phyloP scores from a whole-genome alignment of 495 filamentous ascomycete genomes.

The Neurospora sp. region DNA sequence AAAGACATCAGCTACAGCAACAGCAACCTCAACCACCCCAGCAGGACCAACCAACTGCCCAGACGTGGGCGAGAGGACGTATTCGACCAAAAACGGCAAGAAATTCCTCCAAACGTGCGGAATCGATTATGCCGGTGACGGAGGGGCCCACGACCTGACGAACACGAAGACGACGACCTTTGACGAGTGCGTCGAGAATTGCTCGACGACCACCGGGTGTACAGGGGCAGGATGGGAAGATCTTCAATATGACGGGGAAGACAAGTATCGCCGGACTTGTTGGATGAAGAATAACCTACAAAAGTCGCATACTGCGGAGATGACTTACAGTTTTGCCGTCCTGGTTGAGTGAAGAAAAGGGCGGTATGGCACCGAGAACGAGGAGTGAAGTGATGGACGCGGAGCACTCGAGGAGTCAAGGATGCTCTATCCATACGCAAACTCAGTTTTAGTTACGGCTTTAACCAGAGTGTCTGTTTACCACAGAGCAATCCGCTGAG shows the following conservation, averaged over 20 bases:
- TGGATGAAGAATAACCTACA: slow-evolving; percentile 17
- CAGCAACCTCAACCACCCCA: background rate
- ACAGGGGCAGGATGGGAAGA: slow-evolving; percentile 15
- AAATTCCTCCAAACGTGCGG: slow-evolving; percentile 12
- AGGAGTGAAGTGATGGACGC: background rate
- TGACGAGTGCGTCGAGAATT: slow-evolving; percentile 12
- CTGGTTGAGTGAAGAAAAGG: background rate
- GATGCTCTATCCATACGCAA: background rate
- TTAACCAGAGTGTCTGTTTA: background rate
- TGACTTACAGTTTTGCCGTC: slow-evolving; percentile 12
- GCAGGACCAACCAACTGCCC: slow-evolving; percentile 5
- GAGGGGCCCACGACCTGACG: slow-evolving; percentile 8
- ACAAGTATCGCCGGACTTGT: slow-evolving; percentile 2
- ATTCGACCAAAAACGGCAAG: slow-evolving; percentile 4
- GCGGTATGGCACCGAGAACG: background rate
- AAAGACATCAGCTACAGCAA: background rate
- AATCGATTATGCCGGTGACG: slow-evolving; percentile 12
- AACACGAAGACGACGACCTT: slow-evolving; percentile 6
- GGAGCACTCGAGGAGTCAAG: background rate
- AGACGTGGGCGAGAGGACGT: slow-evolving; percentile 2
- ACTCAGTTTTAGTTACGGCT: background rate
- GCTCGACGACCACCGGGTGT: slow-evolving; percentile 4
- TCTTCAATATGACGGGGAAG: background rate
- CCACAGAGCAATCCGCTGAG: background rate
- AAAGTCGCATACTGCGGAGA: slow-evolving; percentile 5